Evolutionary conservation across 768 basidiomycete species (phyloP).

Genomic region (Lentinula detonsa): DNA sequence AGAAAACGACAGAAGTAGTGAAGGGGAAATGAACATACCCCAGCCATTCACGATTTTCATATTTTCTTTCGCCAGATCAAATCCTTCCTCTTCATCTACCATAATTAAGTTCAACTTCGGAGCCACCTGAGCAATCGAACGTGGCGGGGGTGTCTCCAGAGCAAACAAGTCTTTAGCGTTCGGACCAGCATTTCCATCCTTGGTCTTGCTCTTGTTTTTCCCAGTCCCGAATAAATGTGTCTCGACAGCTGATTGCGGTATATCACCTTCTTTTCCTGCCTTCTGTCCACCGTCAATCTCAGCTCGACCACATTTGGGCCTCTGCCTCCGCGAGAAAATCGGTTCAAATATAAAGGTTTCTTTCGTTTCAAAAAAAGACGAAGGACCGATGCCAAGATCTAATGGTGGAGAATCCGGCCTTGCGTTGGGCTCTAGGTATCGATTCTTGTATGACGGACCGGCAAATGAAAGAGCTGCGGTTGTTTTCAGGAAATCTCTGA

Average conservation of each 20-base stretch:
- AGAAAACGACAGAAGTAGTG: not conserved
- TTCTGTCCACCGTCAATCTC: not conserved
- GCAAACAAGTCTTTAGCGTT: not conserved
- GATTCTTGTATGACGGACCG: slow-evolving; percentile 16
- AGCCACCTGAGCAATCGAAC: not conserved
- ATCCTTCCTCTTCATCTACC: slow-evolving; percentile 30
- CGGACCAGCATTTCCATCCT: not conserved
- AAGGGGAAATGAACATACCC: slow-evolving; percentile 35
- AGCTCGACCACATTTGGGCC: not conserved
- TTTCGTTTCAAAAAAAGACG: not conserved
- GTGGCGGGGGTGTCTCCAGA: not conserved
- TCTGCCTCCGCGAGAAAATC: slow-evolving; percentile 35
- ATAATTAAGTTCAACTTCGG: not conserved
- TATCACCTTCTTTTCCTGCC: not conserved
- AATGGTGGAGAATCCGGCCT: not conserved
- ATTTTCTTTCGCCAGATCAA: slow-evolving; percentile 39
- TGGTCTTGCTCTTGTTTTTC: not conserved
- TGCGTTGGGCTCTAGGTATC: slow-evolving; percentile 16
- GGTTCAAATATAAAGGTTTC: slow-evolving; percentile 15
- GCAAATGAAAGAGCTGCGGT: slow-evolving; percentile 11
- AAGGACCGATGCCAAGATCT: not conserved
- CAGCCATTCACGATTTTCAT: slow-evolving; percentile 61
- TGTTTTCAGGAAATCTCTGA: slow-evolving; percentile 22
- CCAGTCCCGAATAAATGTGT: not conserved
- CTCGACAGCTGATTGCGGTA: not conserved